Percentiles rank a stretch among this genome's conserved stretches.
Evolutionary conservation across 78 protist species (phyloP).

Genomic region (Cavenderia fasciculata): DNA sequence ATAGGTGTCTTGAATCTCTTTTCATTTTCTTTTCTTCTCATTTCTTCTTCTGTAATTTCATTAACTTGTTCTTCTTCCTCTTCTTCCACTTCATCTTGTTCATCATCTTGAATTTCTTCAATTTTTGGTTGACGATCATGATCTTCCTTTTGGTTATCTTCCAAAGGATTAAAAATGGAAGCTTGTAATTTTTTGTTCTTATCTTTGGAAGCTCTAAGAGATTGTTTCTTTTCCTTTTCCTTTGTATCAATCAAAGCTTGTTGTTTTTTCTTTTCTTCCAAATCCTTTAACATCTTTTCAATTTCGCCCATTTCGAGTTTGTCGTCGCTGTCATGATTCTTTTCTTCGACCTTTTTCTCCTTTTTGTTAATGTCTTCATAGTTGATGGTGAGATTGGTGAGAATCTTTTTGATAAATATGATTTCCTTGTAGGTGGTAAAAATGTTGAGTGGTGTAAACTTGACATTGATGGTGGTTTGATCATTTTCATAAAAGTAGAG

Average conservation of each 20-base stretch:
- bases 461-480: constrained; percentile 33
- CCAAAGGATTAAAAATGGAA: background rate
- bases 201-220: no score
- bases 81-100: background rate
- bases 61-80: background rate
- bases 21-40: no score
- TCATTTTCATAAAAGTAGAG: constrained; percentile 41
- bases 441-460: constrained; percentile 45
- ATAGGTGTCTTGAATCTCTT: constrained; percentile 27
- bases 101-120: background rate
- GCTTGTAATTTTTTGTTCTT: no score
- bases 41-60: no score
- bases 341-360: background rate
- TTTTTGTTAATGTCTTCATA: background rate
- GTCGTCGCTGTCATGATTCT: background rate
- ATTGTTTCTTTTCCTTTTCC: no score
- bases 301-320: background rate
- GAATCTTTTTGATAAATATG: constrained; percentile 23
- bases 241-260: no score
- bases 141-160: background rate
- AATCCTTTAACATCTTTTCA: no score
- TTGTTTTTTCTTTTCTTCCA: no score
- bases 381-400: constrained; percentile 23
- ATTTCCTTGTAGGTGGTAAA: constrained; percentile 52
- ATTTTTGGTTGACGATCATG: background rate